Conservation (phyloP, 129 eudicot species). For the Gnaphalium uliginosum region DNA sequence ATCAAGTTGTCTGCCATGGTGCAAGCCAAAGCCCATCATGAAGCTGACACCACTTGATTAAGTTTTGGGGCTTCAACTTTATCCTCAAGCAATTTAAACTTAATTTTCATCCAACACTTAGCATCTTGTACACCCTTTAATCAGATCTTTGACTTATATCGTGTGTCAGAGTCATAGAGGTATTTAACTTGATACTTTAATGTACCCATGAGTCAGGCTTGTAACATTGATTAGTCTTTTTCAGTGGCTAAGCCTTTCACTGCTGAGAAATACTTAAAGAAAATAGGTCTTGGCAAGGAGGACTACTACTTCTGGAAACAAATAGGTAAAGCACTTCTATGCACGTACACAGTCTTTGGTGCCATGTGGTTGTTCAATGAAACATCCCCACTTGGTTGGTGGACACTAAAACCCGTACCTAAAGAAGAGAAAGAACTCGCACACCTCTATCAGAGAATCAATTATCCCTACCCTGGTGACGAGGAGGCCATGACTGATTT, state of each 20-base stretch:
- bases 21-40: background rate
- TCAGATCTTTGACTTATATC: background rate
- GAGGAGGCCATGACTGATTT: constrained; percentile 93
- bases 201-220: constrained; percentile 9
- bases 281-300: constrained; percentile 76
- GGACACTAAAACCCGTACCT: constrained; percentile 83
- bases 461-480: constrained; percentile 93
- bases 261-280: constrained; percentile 65
- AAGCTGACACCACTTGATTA: background rate
- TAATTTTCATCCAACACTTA: background rate
- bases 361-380: constrained; percentile 84
- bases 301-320: constrained; percentile 82
- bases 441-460: constrained; percentile 68
- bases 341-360: constrained; percentile 76
- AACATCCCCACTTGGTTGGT: constrained; percentile 96
- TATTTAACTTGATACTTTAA: background rate
- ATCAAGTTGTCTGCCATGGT: background rate
- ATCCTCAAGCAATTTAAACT: background rate
- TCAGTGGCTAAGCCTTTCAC: constrained; percentile 48
- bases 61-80: background rate
- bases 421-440: constrained; percentile 91
- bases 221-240: constrained; percentile 11
- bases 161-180: background rate
- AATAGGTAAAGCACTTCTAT: constrained; percentile 73
- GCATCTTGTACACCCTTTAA: background rate